Evolutionary conservation across 208 protist genomes (phyloP), one percentile per base, ranked within the genome.

Genomic region (Tritrichomonas foetus): DNA sequence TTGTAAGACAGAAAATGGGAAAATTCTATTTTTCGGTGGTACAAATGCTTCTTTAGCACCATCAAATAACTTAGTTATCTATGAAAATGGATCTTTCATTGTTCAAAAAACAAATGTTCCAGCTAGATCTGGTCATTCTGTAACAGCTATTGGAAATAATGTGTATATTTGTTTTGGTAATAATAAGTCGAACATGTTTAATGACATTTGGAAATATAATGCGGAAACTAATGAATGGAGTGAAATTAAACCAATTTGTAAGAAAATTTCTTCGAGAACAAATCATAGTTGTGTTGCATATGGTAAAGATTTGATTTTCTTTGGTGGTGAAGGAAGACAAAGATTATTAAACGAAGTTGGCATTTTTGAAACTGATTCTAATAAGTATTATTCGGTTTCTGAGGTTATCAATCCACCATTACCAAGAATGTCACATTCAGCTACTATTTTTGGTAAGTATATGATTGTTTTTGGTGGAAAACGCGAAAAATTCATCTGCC

Each of bases 81-180:
- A 89, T 16, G 57, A 53, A 25, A 61, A 47, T 49, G 47, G 16
- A 2, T 22, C 44, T 20, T 57, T 27, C 3, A 89, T 39, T 41
- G 41, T 89, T 27, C 27, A 33, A 14, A 89, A 53, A 1, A 57
- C 78, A 57, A 25, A 9, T 57, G 41, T 89, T 33, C 78, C 41
- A 13, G n/a, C 78, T 36, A 25, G 78, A 27, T 22, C 33, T 14
- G 33, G n/a, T 27, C 78, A 89, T 57, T 39, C 78, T 39, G 39
- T 57, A 2, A 33, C 47, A 89, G 41, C 78, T 33, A 20, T 89
- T 3, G 8, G 47, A 36, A 33, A 30, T 57, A 50, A 89, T 20
- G 25, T 57, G 33, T 89, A 89, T 49, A n/a, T 89, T 57, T 44
- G 41, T 5, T 89, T 89, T 36, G 78, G 78, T 89, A 53, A 89